These are phyloP conservation scores for Eleusine coracana DNA, from an alignment of 176 grass and related monocot genomes.

Conservation along the genomic window DNA sequence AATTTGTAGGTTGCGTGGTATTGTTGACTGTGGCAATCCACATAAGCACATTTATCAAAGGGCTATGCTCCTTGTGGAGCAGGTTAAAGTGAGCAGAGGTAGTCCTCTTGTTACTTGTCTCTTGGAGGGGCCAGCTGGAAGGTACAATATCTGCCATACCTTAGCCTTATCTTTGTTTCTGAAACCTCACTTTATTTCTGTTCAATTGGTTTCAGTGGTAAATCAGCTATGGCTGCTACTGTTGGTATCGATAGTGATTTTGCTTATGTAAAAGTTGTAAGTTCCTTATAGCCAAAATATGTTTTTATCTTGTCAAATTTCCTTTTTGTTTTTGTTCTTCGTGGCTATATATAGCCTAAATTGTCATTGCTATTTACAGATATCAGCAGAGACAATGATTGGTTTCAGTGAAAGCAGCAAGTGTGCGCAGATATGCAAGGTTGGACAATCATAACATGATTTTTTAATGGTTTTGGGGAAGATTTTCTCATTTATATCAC, in stretches of 20 bases:
- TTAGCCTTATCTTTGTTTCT: constrained; percentile 12
- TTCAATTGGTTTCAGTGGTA: constrained; percentile 56
- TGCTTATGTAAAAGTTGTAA: constrained; percentile 95
- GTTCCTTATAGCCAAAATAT: constrained; percentile 32
- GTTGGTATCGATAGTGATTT: constrained; percentile 94
- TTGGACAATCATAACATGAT: constrained; percentile 19
- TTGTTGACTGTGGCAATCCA: constrained; percentile 85
- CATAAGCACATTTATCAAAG: constrained; percentile 76
- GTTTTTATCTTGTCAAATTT: neutral
- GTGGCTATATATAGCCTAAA: constrained; percentile 2
- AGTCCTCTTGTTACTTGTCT: constrained; percentile 97
- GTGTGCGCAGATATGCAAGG: constrained; percentile 89
- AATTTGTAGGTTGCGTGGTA: constrained; percentile 70
- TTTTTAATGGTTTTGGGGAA: neutral
- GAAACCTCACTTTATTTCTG: constrained; percentile 11
- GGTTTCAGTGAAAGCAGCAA: constrained; percentile 90
- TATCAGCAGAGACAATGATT: constrained; percentile 91
- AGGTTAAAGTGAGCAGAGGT: constrained; percentile 91
- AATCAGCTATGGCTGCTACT: constrained; percentile 72
- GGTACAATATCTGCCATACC: constrained; percentile 40
- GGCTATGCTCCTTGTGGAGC: constrained; percentile 89
- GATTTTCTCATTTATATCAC: neutral
- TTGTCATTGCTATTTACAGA: constrained; percentile 41
- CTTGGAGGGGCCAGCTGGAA: constrained; percentile 88
- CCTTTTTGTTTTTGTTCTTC: constrained; percentile 4